Base-by-base conservation (phyloP, 352 stramenopile species). In the Phytophthora tubulina region DNA sequence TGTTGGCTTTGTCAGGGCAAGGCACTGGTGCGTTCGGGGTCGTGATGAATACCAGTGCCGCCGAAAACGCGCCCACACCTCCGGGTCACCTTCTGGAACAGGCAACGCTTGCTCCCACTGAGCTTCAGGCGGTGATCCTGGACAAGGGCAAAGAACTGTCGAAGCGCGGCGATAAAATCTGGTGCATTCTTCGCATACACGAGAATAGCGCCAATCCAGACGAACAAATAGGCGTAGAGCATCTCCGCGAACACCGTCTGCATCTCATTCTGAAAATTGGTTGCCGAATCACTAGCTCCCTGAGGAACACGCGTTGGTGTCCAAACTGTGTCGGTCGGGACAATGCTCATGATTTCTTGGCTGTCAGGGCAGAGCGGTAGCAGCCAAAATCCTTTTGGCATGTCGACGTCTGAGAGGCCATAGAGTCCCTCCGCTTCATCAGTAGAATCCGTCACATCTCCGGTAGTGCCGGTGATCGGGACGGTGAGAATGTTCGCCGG, bases 201-300 rank as follows among this genome's bases (percentile, higher is more conserved):
- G 65, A 33, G n/a, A 21, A 74, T 54, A 13, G 76, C 72, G n/a
- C 76, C 72, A 14, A 79, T 75, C 59, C 67, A 79, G 1, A 79
- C 59, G 1, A 79, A 27, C 13, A 72, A 27, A n/a, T 63, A 9
- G 7, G 55, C n/a, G 33, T 73, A 67, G 38, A 77, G 35, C 32
- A 75, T 39, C 13, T 35, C 13, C 0, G 15, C 31, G 17, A 64
- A 52, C 0, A 46, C 39, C 14, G 0, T 13, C 11, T 80, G 53
- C 44, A 69, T 78, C n/a, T 57, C 30, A 6, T 48, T 53, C 30
- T 78, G 51, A 15, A 78, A 70, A 27, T 67, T 32, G 0, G 54
- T 36, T 3, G 53, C 54, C 1, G 39, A 46, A 13, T 73, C 55
- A n/a, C 9, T 63, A 1, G 31, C 49, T 11, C 60, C 60, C 61